phyloP scores from a whole-genome alignment of 345 rosid species.

The Turnera subulata region DNA sequence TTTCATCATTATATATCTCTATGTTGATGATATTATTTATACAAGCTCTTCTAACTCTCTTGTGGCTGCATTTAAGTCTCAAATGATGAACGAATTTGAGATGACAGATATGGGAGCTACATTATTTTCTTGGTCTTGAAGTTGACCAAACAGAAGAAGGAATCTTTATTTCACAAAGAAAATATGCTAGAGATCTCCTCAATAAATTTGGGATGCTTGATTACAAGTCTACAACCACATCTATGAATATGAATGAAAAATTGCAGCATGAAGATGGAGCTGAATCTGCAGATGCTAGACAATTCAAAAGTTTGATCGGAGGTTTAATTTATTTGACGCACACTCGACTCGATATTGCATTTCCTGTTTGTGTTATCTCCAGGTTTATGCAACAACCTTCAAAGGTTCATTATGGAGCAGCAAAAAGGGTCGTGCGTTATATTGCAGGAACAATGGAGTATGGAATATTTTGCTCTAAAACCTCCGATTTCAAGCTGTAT shows the following conservation, averaged over 20 bases:
- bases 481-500: too few relatives aligned
- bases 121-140: background rate
- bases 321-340: background rate
- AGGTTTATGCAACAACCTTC: background rate
- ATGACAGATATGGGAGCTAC: background rate
- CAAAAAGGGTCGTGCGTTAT: background rate
- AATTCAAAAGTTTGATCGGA: background rate
- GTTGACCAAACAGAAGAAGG: background rate
- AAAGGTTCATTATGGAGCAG: conserved; percentile 1
- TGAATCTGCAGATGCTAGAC: background rate
- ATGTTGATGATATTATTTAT: conserved; percentile 6
- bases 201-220: background rate
- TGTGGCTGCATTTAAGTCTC: background rate
- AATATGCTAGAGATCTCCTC: background rate
- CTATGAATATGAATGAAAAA: background rate
- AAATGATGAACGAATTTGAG: background rate
- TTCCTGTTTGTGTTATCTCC: background rate
- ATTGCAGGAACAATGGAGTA: conserved; percentile 3
- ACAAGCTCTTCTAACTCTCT: background rate
- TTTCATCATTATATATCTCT: background rate
- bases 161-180: background rate
- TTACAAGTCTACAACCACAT: background rate
- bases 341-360: background rate
- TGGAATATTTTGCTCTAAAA: background rate
- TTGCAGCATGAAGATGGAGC: background rate